Base-by-base conservation (phyloP, 352 stramenopile genomes). In the Thraustotheca clavata region DNA sequence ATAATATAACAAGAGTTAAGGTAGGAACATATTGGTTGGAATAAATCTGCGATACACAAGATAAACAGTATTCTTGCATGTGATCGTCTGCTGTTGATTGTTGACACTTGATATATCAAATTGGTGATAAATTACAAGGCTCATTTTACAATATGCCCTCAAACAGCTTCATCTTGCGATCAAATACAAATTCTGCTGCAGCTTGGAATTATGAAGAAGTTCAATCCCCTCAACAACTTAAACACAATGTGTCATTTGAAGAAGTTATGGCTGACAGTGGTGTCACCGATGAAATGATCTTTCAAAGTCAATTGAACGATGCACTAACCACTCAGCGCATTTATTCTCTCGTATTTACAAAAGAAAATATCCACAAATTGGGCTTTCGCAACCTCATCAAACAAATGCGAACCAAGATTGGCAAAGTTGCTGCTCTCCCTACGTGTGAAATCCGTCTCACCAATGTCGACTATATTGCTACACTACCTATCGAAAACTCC, bases 331-430 rank as follows among this genome's bases (percentile, higher is more conserved):
- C 43, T 2, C 55, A 62, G 27, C 55, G 39, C 36, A 62, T 62
- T 41, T 62, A 62, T 41, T 62, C 55, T 27, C 38, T 39, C 26
- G 55, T 62, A 14, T 62, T 62, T 27, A 62, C 55, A 18, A 62
- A 62, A 32, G 55, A 62, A 26, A 62, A 62, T 41, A 62, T 62
- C 36, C 55, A 62, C 49, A 62, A 62, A 32, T 24, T 62, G 14
- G 55, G 55, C 3, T 62, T 62, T n/a, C 55, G 54, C 33, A 62
- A 54, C 54, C 31, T 43, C 29, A 61, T 61, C 20, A 61, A 61
- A 38, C 50, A 61, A 22, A 61, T 61, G 11, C 50, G 55, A 31
- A 18, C 11, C 18, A 62, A 62, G 36, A 11, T 62, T 16, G 55
- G 55, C 55, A 54, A 59, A 14, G 39, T 39, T 14, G 27, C 55